phyloP scores from a whole-genome alignment of 768 basidiomycete species.

The Myochromella boudieri region DNA sequence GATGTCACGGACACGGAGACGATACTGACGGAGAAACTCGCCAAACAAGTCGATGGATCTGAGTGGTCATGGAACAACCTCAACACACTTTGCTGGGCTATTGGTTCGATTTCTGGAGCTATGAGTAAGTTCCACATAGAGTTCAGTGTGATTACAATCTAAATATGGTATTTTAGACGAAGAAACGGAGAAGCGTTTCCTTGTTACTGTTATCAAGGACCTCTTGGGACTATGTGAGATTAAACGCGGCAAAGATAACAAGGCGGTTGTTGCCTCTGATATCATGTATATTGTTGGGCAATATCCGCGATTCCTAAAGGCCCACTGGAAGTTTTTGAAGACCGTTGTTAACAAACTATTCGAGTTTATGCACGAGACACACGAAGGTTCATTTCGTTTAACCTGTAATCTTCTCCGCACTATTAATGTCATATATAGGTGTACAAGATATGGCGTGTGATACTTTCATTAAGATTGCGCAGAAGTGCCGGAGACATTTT shows the following conservation, averaged over 20 bases:
- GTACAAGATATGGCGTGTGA: conserved; percentile 99
- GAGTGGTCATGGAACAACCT: conserved; percentile 99
- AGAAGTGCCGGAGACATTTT: conserved; percentile 97
- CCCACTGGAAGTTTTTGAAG: conserved; percentile 99
- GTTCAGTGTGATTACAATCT: not conserved
- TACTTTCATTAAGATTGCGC: conserved; percentile 99
- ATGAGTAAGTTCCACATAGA: conserved; percentile 74
- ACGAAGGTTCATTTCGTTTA: conserved; percentile 71
- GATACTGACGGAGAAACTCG: conserved; percentile 95
- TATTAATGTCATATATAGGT: conserved; percentile 43
- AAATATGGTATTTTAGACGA: conserved; percentile 60
- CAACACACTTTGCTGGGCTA: conserved; percentile 99
- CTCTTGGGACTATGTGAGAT: conserved; percentile 96
- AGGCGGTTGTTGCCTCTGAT: conserved; percentile 94
- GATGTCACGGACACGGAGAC: conserved; percentile 96
- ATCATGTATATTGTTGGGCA: conserved; percentile 99
- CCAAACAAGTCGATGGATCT: conserved; percentile 94
- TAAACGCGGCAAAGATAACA: conserved; percentile 99
- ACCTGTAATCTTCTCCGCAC: not conserved
- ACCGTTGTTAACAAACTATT: conserved; percentile 99
- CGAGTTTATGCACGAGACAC: conserved; percentile 99
- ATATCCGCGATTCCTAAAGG: conserved; percentile 98
- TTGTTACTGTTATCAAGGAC: conserved; percentile 99
- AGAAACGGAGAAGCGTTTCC: conserved; percentile 97
- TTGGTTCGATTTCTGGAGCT: conserved; percentile 97